These are phyloP conservation scores for Plasmopara viticola DNA, from an alignment of 352 stramenopile genomes.

Conservation along the genomic window DNA sequence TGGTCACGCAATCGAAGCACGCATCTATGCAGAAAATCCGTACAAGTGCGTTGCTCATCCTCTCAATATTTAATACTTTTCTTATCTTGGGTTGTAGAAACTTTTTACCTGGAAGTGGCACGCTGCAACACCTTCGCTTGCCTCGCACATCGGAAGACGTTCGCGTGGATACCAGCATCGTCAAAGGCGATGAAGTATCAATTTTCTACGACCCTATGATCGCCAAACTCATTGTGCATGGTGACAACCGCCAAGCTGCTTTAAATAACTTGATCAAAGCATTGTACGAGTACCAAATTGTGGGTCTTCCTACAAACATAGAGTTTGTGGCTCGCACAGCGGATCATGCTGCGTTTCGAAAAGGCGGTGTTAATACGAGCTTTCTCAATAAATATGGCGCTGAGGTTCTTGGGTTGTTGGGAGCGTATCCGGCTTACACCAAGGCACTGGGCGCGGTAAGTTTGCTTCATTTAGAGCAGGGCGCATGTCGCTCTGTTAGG, in stretches of 20 bases:
- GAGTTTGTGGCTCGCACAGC: constrained; percentile 90
- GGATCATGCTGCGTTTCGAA: constrained; percentile 80
- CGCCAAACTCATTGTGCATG: constrained; percentile 91
- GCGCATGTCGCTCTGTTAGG: constrained; percentile 23
- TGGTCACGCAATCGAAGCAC: constrained; percentile 89
- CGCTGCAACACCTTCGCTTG: constrained; percentile 74
- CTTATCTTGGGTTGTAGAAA: constrained; percentile 36
- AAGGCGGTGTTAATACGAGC: constrained; percentile 89
- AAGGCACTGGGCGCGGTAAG: constrained; percentile 71
- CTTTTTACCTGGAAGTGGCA: constrained; percentile 89
- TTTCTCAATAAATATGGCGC: constrained; percentile 90
- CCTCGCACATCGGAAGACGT: constrained; percentile 63
- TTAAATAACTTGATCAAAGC: constrained; percentile 78
- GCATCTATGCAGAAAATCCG: constrained; percentile 94
- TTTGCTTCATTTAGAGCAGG: constrained; percentile 66
- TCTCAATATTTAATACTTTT: not conserved
- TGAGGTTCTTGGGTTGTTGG: constrained; percentile 64
- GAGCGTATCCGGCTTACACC: constrained; percentile 45
- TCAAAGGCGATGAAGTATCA: constrained; percentile 84
- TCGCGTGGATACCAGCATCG: constrained; percentile 87
- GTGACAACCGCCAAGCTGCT: constrained; percentile 70
- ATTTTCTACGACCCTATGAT: constrained; percentile 95
- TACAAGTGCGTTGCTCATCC: constrained; percentile 50
- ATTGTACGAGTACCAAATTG: constrained; percentile 89
- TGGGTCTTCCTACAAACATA: constrained; percentile 92